Percentiles rank a stretch among this genome's conserved stretches.
Evolutionary conservation across 176 grass and related monocot genomes (phyloP).

Genomic region (Oryza longistaminata): DNA sequence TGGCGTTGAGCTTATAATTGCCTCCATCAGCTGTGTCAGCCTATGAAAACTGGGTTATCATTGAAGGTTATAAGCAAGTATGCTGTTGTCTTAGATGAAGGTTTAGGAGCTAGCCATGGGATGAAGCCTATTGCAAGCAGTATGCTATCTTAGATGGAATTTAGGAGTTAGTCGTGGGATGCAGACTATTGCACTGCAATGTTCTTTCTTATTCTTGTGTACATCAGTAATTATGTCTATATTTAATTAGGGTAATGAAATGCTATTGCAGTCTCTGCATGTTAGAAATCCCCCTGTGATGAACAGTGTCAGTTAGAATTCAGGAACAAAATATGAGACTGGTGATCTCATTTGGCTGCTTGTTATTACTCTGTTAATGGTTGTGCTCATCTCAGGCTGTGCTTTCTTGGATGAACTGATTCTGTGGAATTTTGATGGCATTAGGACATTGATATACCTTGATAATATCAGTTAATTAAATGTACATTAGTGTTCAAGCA

Average conservation of each 20-base stretch:
- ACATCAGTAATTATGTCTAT: conserved; percentile 32
- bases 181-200: neutral
- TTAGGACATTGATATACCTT: neutral
- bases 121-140: neutral
- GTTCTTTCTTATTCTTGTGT: neutral
- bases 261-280: neutral
- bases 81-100: neutral
- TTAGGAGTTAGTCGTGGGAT: neutral
- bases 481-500: neutral
- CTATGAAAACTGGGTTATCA: neutral
- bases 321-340: neutral
- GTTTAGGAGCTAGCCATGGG: neutral
- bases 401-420: neutral
- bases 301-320: neutral
- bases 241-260: conserved; percentile 33
- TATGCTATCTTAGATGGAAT: conserved; percentile 18
- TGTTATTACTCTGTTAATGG: neutral
- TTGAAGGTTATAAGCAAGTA: neutral
- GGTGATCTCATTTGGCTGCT: neutral
- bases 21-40: neutral
- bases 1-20: conserved; percentile 45
- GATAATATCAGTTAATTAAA: neutral
- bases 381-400: neutral
- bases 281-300: neutral
- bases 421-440: neutral